Evolutionary conservation across 345 rosid species (phyloP).

Genomic region (Sisymbrium irio): DNA sequence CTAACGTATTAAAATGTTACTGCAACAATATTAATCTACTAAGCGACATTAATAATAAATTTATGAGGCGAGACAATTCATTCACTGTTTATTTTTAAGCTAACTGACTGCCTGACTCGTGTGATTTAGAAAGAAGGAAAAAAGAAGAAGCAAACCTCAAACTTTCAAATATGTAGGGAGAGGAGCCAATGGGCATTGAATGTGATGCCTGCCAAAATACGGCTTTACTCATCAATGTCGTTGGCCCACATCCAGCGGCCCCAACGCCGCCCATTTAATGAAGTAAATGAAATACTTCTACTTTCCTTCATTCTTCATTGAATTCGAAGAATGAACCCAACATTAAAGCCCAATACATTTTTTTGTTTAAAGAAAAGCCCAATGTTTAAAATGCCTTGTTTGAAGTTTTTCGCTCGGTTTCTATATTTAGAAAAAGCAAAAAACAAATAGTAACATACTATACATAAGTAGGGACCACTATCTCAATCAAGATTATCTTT

Average conservation of each 20-base stretch:
- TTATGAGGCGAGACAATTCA: too few relatives aligned
- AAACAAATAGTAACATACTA: background rate
- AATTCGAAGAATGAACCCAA: background rate
- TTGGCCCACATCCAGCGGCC: constrained; percentile 14
- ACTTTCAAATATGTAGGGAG: background rate
- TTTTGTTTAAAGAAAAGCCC: too few relatives aligned
- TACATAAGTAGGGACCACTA: background rate
- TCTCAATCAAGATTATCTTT: background rate
- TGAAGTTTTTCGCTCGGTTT: background rate
- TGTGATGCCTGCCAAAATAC: background rate
- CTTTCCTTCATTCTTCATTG: background rate
- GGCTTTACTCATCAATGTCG: constrained; percentile 8
- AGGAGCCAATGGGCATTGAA: constrained; percentile 18
- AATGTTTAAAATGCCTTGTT: background rate
- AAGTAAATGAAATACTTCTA: background rate
- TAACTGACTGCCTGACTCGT: too few relatives aligned
- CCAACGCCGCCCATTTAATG: constrained; percentile 15
- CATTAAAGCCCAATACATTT: constrained; percentile 14
- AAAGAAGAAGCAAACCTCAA: background rate
- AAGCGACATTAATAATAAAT: too few relatives aligned
- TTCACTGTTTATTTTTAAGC: too few relatives aligned
- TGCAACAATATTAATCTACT: background rate
- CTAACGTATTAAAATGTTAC: background rate
- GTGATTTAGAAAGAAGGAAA: too few relatives aligned
- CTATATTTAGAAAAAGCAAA: background rate